phyloP scores from a whole-genome alignment of 495 filamentous ascomycete species.

The Lepraria neglecta region DNA sequence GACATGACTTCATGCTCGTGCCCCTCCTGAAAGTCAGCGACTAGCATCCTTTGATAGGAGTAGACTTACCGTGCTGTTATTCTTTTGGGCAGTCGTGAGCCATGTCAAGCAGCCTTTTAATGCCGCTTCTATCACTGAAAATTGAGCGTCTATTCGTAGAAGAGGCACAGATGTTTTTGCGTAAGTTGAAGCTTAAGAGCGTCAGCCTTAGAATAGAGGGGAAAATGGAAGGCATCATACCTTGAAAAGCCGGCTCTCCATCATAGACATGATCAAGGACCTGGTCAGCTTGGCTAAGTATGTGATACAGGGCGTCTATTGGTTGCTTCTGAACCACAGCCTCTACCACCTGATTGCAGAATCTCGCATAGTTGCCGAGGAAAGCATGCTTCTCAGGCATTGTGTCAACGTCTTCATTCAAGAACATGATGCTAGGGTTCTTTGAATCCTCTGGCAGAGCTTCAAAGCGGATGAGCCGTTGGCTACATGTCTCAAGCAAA shows the following conservation, averaged over 20 bases:
- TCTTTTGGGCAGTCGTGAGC: constrained; percentile 47
- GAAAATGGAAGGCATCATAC: constrained; percentile 40
- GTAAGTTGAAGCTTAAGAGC: constrained; percentile 45
- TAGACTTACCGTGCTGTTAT: constrained; percentile 46
- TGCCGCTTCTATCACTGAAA: constrained; percentile 83
- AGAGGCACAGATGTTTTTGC: constrained; percentile 71
- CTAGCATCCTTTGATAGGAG: constrained; percentile 12
- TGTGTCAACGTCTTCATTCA: constrained; percentile 90
- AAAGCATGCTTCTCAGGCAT: constrained; percentile 92
- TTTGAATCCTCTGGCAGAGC: constrained; percentile 71
- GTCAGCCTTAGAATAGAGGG: neutral
- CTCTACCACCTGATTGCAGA: constrained; percentile 79
- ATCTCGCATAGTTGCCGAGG: constrained; percentile 91
- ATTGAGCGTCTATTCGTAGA: constrained; percentile 79
- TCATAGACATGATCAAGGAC: constrained; percentile 70
- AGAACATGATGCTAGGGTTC: constrained; percentile 70
- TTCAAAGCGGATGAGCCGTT: constrained; percentile 76
- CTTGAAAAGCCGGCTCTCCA: constrained; percentile 58
- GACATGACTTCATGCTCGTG: constrained; percentile 57
- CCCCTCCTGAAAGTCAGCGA: constrained; percentile 39
- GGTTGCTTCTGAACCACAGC: constrained; percentile 70
- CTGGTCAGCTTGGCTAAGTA: constrained; percentile 67
- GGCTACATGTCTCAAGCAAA: constrained; percentile 72
- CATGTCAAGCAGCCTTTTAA: constrained; percentile 85
- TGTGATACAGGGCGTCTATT: constrained; percentile 79